Percentiles rank a stretch among this genome's conserved stretches.
phyloP scores from a whole-genome alignment of 1,139 yeast species.

The Yamadazyma triangularis region DNA sequence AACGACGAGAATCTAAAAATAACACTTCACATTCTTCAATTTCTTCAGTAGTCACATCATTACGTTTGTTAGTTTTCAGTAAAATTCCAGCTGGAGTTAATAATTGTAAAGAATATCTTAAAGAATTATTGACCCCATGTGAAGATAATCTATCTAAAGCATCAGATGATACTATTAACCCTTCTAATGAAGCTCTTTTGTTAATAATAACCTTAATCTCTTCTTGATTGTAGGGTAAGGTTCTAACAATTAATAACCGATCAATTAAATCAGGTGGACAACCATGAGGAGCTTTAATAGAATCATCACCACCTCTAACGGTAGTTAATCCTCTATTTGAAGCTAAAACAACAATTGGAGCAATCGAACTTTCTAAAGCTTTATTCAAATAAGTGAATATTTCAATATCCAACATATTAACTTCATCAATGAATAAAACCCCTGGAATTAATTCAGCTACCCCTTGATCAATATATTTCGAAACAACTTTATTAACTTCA shows the following conservation, averaged over 20 bases:
- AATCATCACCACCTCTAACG: conserved; percentile 86
- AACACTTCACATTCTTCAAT: conserved; percentile 82
- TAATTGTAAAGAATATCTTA: conserved; percentile 88
- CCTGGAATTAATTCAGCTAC: conserved; percentile 98
- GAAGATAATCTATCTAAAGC: conserved; percentile 72
- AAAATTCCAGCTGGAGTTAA: conserved; percentile 87
- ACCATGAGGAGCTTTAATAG: conserved; percentile 84
- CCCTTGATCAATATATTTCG: conserved; percentile 95
- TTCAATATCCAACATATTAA: conserved; percentile 95
- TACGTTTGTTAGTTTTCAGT: conserved; percentile 68
- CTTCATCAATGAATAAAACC: conserved; percentile 95
- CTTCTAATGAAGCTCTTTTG: conserved; percentile 77
- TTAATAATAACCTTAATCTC: conserved; percentile 80
- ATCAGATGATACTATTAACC: conserved; percentile 54
- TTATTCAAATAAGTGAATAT: conserved; percentile 91
- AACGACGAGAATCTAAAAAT: conserved; percentile 85
- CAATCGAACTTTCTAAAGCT: conserved; percentile 86
- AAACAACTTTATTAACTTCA: conserved; percentile 94
- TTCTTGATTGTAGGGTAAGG: conserved; percentile 77
- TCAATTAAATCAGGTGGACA: conserved; percentile 94
- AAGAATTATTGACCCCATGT: conserved; percentile 70
- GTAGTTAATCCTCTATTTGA: conserved; percentile 93
- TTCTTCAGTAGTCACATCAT: conserved; percentile 65
- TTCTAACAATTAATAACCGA: conserved; percentile 84
- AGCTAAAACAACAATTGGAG: conserved; percentile 93